Percentiles rank a stretch among this genome's conserved stretches.
phyloP scores from a whole-genome alignment of 2,329 filamentous ascomycete genomes.

The Penicillium crustosum region DNA sequence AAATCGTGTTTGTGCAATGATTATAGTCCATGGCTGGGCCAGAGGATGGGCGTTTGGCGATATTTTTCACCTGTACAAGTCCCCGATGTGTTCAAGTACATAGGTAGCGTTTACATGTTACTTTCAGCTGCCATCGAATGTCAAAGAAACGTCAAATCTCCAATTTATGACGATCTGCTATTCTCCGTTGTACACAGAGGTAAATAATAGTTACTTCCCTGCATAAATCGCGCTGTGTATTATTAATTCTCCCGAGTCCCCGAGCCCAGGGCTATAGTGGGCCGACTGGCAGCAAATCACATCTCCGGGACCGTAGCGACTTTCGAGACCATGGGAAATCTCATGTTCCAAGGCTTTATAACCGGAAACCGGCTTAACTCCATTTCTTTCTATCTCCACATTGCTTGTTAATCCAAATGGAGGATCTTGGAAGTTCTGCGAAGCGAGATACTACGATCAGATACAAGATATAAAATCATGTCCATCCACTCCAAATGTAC shows the following conservation, averaged over 20 bases:
- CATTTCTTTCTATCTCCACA: too few relatives aligned
- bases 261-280: not conserved
- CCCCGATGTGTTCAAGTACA: not conserved
- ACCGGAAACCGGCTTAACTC: not conserved
- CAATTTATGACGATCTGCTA: not conserved
- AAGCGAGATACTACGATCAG: not conserved
- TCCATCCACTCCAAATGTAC: not conserved
- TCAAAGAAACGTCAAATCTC: not conserved
- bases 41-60: constrained; percentile 4
- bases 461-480: not conserved
- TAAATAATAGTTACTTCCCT: not conserved
- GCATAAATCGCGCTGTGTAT: not conserved
- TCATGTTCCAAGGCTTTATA: not conserved
- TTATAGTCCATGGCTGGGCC: constrained; percentile 2
- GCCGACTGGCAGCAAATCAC: not conserved
- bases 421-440: not conserved
- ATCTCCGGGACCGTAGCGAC: not conserved
- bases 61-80: not conserved
- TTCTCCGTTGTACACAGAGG: not conserved
- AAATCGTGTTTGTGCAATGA: not conserved
- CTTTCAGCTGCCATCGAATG: not conserved
- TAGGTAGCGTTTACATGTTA: not conserved
- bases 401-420: constrained; percentile 2
- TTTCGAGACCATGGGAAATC: not conserved
- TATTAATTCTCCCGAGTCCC: constrained; percentile 1